phyloP scores from a whole-genome alignment of 495 filamentous ascomycete species.

The Xylaria grammica region DNA sequence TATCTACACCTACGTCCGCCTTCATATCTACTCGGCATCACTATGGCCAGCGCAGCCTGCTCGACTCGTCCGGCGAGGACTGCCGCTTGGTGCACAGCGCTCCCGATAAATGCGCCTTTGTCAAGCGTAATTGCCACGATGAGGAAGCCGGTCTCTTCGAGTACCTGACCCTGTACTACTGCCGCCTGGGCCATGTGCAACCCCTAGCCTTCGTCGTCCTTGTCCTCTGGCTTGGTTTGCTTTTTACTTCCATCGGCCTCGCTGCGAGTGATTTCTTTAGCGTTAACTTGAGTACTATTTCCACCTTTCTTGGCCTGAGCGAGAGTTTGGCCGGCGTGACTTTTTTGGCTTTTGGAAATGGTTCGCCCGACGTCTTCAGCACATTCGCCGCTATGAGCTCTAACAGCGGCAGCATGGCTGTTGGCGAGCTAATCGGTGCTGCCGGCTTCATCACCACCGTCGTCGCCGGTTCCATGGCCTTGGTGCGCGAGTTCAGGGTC shows the following conservation, averaged over 20 bases:
- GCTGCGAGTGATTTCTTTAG: conserved; percentile 98
- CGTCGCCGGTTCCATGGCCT: conserved; percentile 96
- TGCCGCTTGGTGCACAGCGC: conserved; percentile 82
- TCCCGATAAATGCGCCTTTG: conserved; percentile 83
- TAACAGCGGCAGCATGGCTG: conserved; percentile 91
- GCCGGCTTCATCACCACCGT: conserved; percentile 97
- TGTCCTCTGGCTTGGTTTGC: conserved; percentile 80
- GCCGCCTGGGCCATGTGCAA: conserved; percentile 69
- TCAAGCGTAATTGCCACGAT: conserved; percentile 79
- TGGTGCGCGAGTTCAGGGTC: conserved; percentile 91
- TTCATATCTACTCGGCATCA: not conserved
- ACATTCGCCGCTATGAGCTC: conserved; percentile 98
- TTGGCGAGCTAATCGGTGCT: conserved; percentile 94
- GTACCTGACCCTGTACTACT: conserved; percentile 93
- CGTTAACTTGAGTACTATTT: conserved; percentile 91
- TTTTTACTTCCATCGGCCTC: conserved; percentile 98
- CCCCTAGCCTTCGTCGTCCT: conserved; percentile 79
- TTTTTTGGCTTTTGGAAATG: conserved; percentile 96
- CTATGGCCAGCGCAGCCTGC: conserved; percentile 1
- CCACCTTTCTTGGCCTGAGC: conserved; percentile 85
- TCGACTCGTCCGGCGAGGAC: conserved; percentile 47
- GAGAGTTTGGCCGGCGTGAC: conserved; percentile 97
- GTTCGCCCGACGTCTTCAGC: conserved; percentile 98
- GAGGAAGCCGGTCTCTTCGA: conserved; percentile 89
- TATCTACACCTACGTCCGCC: not conserved